Evolutionary conservation across 495 filamentous ascomycete species (phyloP).

Genomic region (Staphylotrichum longicolle): DNA sequence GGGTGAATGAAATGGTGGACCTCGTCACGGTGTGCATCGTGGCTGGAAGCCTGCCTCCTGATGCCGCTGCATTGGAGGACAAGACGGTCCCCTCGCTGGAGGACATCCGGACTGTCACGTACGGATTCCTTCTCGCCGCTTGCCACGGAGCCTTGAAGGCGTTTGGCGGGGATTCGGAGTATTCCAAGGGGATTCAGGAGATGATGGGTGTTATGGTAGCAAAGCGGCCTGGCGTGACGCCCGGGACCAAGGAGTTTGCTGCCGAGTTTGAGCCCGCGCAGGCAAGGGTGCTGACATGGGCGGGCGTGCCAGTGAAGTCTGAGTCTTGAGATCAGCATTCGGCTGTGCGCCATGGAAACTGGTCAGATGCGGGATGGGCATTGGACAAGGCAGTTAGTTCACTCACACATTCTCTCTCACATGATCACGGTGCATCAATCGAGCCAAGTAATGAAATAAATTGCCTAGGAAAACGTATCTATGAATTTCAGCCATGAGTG

Average conservation of each 20-base stretch:
- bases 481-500: too few relatives aligned
- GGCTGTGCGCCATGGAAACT: too few relatives aligned
- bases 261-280: constrained; percentile 23
- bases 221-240: constrained; percentile 5
- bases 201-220: constrained; percentile 9
- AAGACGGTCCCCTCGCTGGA: constrained; percentile 9
- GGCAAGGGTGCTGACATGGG: constrained; percentile 25
- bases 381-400: too few relatives aligned
- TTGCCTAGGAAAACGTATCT: too few relatives aligned
- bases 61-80: constrained; percentile 10
- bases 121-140: constrained; percentile 23
- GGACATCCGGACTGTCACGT: constrained; percentile 22
- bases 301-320: constrained; percentile 5
- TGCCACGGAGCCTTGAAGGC: constrained; percentile 13
- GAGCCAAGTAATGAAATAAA: too few relatives aligned
- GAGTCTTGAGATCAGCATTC: too few relatives aligned
- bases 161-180: constrained; percentile 24
- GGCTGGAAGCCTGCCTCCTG: constrained; percentile 5
- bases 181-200: constrained; percentile 17
- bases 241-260: constrained; percentile 22
- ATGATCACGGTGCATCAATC: too few relatives aligned
- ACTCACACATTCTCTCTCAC: too few relatives aligned
- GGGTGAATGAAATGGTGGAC: constrained; percentile 29
- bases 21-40: constrained; percentile 16
- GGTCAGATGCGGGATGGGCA: too few relatives aligned